Conservation (phyloP, 192 early-diverging fungal genomes). For the Irineochytrium annulatum region DNA sequence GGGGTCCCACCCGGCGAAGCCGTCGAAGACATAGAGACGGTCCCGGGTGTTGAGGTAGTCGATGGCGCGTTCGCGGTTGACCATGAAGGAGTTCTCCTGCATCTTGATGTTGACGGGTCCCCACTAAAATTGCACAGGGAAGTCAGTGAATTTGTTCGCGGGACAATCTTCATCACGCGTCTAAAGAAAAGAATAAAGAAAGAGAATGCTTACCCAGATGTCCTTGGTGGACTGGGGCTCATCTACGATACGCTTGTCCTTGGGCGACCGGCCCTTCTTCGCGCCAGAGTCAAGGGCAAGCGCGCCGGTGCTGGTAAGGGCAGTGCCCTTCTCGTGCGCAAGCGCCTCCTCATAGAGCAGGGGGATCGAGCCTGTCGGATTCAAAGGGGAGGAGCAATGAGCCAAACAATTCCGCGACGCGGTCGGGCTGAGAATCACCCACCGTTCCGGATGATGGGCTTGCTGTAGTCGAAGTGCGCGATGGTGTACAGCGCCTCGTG, state of each 20-base stretch:
- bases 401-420: no score
- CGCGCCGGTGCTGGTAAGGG: constrained; percentile 86
- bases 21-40: constrained; percentile 94
- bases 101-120: constrained; percentile 96
- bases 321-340: constrained; percentile 76
- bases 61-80: constrained; percentile 92
- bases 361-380: constrained; percentile 15
- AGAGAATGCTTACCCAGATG: constrained; percentile 63
- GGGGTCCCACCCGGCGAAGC: constrained; percentile 96
- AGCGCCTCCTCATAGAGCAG: constrained; percentile 93
- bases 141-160: background rate
- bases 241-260: constrained; percentile 97
- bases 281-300: constrained; percentile 84
- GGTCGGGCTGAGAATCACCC: no score
- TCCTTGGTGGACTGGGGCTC: constrained; percentile 78
- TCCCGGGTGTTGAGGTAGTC: constrained; percentile 95
- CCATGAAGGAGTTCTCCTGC: constrained; percentile 67
- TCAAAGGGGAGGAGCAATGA: background rate
- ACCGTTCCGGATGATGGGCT: constrained; percentile 74
- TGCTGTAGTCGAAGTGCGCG: constrained; percentile 73
- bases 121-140: no score
- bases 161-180: background rate
- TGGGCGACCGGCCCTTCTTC: constrained; percentile 89
- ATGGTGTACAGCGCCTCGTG: constrained; percentile 60
- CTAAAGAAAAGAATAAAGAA: background rate